Evolutionary conservation across 2,329 filamentous ascomycete genomes (phyloP).

Genomic region (Trichoderma asperellum): DNA sequence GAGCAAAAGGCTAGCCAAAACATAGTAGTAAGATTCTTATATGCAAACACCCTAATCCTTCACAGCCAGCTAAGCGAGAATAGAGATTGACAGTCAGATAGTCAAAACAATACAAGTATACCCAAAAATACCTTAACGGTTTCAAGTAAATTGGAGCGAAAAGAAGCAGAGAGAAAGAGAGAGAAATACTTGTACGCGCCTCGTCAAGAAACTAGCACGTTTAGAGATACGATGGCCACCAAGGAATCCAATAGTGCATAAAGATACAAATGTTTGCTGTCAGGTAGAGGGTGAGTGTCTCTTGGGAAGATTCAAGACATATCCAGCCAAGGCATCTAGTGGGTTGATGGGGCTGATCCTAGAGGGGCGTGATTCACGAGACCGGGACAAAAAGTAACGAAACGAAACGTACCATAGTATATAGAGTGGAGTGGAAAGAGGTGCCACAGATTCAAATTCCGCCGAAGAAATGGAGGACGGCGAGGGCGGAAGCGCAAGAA

Average conservation of each 20-base stretch:
- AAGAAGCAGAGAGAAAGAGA: background rate
- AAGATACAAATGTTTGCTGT: background rate
- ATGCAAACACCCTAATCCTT: background rate
- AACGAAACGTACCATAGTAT: background rate
- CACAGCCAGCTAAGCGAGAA: background rate
- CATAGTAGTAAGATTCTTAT: background rate
- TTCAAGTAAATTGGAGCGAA: background rate
- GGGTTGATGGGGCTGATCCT: background rate
- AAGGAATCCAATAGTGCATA: background rate
- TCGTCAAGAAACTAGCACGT: background rate
- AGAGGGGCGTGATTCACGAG: background rate
- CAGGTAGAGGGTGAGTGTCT: background rate
- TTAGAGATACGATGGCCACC: background rate
- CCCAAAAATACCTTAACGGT: background rate
- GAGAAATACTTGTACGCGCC: slow-evolving; percentile 1
- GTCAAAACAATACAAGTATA: background rate
- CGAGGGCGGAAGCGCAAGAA: background rate
- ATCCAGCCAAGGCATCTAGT: background rate
- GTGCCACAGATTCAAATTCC: background rate
- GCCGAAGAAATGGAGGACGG: background rate
- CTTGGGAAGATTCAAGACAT: slow-evolving; percentile 8
- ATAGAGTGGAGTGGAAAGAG: background rate
- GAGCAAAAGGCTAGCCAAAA: background rate
- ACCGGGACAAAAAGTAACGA: background rate
- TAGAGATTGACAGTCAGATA: background rate